These are phyloP conservation scores for Eimeria acervulina DNA, from an alignment of 169 alveolate species.

Conservation along the genomic window DNA sequence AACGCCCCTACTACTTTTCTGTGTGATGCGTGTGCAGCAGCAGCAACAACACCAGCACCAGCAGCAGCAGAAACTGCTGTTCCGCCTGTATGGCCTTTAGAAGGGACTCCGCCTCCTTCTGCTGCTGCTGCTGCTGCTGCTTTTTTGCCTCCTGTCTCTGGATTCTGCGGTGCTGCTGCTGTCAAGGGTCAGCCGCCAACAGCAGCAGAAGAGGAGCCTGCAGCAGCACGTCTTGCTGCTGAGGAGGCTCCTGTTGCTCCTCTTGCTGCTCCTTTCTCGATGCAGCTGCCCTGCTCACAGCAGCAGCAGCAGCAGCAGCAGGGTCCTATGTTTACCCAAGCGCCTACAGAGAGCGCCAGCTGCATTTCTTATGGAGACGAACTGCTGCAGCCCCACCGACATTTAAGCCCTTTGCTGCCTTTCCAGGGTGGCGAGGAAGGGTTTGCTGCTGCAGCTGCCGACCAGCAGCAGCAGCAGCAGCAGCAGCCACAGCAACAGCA, in stretches of 20 bases:
- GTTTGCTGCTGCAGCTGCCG: constrained; percentile 11
- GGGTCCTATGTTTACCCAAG: neutral
- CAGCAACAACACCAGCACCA: neutral
- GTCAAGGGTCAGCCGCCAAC: neutral
- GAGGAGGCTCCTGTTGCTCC: neutral
- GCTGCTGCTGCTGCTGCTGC: neutral
- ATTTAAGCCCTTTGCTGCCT: neutral
- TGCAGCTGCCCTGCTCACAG: constrained; percentile 18
- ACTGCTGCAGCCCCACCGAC: neutral
- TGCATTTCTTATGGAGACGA: neutral
- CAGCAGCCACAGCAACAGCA: neutral
- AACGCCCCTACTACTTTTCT: neutral
- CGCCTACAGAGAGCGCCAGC: neutral
- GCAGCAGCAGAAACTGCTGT: constrained; percentile 34
- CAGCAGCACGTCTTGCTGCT: neutral
- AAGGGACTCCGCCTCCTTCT: neutral
- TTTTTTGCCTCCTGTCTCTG: neutral
- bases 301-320: constrained; percentile 54
- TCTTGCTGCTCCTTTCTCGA: neutral
- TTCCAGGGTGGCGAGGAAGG: neutral
- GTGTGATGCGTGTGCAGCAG: constrained; percentile 45
- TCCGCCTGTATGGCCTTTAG: constrained; percentile 2
- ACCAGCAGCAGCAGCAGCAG: constrained; percentile 8
- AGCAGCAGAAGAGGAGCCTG: neutral
- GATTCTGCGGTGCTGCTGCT: constrained; percentile 52